A percentile compares a stretch with the other conserved stretches of the same genome.
Evolutionary conservation across 768 basidiomycete species (phyloP).

Genomic region (Boletus subcaerulescens): DNA sequence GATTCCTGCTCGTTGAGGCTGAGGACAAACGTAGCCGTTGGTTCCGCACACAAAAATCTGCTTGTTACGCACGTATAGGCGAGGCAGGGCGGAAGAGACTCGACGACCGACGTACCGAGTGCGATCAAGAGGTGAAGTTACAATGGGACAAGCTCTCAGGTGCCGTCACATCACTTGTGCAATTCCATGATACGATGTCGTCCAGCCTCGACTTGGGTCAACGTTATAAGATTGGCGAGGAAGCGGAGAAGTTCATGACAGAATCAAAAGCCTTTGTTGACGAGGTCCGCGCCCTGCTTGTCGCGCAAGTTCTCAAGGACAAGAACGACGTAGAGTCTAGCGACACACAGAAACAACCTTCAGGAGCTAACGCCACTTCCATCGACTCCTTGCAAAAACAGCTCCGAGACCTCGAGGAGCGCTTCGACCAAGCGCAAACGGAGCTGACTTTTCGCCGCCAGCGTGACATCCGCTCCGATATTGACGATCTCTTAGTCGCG

Average conservation of each 20-base stretch:
- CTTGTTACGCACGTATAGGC: slow-evolving; percentile 28
- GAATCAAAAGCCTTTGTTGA: slow-evolving; percentile 28
- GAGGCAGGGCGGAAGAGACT: slow-evolving; percentile 30
- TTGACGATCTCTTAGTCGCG: slow-evolving; percentile 16
- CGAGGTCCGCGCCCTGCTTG: slow-evolving; percentile 25
- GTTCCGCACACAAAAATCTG: slow-evolving; percentile 31
- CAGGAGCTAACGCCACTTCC: neutral
- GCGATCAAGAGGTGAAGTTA: slow-evolving; percentile 22
- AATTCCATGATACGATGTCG: slow-evolving; percentile 19
- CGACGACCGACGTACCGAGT: slow-evolving; percentile 26
- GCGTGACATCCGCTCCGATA: slow-evolving; percentile 15
- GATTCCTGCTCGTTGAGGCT: slow-evolving; percentile 24
- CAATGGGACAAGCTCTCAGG: slow-evolving; percentile 25
- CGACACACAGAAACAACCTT: neutral
- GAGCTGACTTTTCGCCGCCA: slow-evolving; percentile 28
- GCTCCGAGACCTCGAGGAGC: slow-evolving; percentile 25
- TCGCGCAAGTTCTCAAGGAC: slow-evolving; percentile 16
- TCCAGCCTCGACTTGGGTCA: slow-evolving; percentile 27
- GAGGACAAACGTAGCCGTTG: slow-evolving; percentile 29
- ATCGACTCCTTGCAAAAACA: slow-evolving; percentile 15
- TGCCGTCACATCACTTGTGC: slow-evolving; percentile 23
- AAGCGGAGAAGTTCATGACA: slow-evolving; percentile 18
- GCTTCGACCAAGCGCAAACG: slow-evolving; percentile 30
- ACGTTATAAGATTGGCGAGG: slow-evolving; percentile 25
- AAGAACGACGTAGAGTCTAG: slow-evolving; percentile 6